Conservation (phyloP, 2,329 filamentous ascomycete species). For the Alternaria angustiovoidea region DNA sequence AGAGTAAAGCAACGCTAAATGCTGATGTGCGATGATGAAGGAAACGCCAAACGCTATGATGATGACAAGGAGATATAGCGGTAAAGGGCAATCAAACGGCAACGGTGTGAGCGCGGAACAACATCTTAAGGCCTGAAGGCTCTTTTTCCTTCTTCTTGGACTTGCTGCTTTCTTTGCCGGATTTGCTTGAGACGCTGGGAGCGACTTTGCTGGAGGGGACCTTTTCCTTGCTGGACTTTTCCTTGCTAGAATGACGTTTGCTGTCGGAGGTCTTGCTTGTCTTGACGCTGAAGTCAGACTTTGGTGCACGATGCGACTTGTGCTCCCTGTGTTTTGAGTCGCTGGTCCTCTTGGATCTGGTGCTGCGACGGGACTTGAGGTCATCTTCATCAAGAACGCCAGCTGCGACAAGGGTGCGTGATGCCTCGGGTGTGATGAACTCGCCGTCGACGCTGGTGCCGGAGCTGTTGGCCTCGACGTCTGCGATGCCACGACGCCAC, state of each 20-base stretch:
- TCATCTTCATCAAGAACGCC: conserved; percentile 59
- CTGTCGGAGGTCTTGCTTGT: conserved; percentile 25
- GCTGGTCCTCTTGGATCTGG: conserved; percentile 30
- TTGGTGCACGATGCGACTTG: conserved; percentile 39
- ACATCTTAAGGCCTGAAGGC: conserved; percentile 51
- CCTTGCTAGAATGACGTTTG: conserved; percentile 9
- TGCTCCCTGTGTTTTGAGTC: conserved; percentile 39
- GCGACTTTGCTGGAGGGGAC: conserved; percentile 9
- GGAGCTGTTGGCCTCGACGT: conserved; percentile 61
- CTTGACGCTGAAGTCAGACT: conserved; percentile 38
- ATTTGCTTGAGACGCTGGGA: conserved; percentile 21
- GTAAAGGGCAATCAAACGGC: conserved; percentile 19
- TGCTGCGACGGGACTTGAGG: conserved; percentile 51
- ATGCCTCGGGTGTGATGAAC: conserved; percentile 68
- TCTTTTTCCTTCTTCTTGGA: conserved; percentile 52
- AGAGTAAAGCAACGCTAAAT: conserved; percentile 22
- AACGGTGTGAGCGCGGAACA: conserved; percentile 50
- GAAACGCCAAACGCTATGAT: conserved; percentile 25
- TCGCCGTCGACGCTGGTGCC: conserved; percentile 71
- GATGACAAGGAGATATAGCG: conserved; percentile 2
- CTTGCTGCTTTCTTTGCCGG: conserved; percentile 37
- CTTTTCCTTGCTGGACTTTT: conserved; percentile 7
- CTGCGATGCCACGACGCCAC: conserved; percentile 71
- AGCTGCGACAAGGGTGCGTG: conserved; percentile 54
- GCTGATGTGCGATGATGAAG: conserved; percentile 12